Base-by-base conservation (phyloP, 1,139 yeast genomes). In the Debaryomyces sp. region DNA sequence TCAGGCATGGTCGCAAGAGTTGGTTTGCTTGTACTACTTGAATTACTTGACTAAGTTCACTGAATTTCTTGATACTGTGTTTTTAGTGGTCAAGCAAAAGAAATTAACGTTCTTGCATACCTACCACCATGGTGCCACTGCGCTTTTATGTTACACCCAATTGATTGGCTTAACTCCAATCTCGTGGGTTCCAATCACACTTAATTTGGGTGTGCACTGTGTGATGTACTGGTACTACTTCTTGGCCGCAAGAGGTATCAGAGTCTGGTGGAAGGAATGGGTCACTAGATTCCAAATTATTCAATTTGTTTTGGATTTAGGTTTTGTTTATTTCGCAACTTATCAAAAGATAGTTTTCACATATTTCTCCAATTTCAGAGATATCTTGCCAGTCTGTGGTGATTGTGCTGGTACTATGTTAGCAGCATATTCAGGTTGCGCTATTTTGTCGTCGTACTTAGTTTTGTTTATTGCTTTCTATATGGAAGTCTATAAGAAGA, bases 261-360 rank as follows among this genome's bases (percentile, higher is more conserved):
- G 85, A 67, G 94, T 87, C 43, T 87, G 92, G 92, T 87, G 95
- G 95, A 87, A 87, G 69, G 89, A 86, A 72, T 87, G 92, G 94
- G 91, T 87, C 55, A 87, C 95, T 44, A 77, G 89, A 60, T 84
- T 85, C 73, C 95, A 87, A 71, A 87, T 87, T 65, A 72, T 84
- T 54, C 95, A 87, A 68, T 87, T 87, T 57, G 67, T 87, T 41
- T 72, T 87, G 60, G 95, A 87, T 66, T 77, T 87, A 60, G 82
- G 78, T 2, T 87, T 87, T 62, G 89, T 87, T 51, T 87, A 87
- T 70, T 86, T 85, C 62, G 91, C 90, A 33, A 82, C 90, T 47
- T 86, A 84, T 68, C 84, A 83, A 54, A 79, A 76, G 65, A 61
- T 80, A 46, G 78, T 80, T 24, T 69, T 62, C 64, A 76, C 73